Evolutionary conservation across 2,329 filamentous ascomycete genomes (phyloP).

Genomic region (Coniosporium tulheliwenetii): DNA sequence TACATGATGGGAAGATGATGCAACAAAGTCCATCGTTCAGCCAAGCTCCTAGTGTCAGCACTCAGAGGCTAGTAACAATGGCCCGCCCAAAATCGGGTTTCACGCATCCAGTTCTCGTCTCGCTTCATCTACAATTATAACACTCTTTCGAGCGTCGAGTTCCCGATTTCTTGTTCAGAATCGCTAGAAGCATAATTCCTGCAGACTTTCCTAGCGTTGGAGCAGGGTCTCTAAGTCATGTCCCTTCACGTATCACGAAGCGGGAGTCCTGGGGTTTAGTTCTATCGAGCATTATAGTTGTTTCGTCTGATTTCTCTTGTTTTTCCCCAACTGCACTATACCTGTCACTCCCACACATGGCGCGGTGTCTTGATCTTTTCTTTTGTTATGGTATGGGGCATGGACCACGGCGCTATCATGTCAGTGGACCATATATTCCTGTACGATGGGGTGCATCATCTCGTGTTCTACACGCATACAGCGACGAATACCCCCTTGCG

Average conservation of each 20-base stretch:
- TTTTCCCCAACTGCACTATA: too few relatives aligned
- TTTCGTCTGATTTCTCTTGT: neutral
- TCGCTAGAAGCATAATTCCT: too few relatives aligned
- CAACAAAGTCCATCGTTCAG: neutral
- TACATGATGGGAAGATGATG: slow-evolving; percentile 4
- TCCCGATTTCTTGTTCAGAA: neutral
- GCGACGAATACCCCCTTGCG: neutral
- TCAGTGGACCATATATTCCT: neutral
- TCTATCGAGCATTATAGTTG: neutral
- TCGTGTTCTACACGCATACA: neutral
- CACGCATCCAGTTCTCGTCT: too few relatives aligned
- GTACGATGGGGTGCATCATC: neutral
- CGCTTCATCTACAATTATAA: too few relatives aligned
- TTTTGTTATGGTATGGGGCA: neutral
- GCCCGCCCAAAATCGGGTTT: too few relatives aligned
- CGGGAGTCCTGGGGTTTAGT: too few relatives aligned
- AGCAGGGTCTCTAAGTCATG: neutral
- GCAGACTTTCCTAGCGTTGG: too few relatives aligned
- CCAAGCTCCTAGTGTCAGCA: neutral
- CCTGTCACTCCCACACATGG: neutral
- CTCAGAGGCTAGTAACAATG: neutral
- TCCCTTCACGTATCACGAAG: neutral
- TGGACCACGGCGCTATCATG: neutral
- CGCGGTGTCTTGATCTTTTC: neutral
- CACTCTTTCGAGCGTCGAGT: neutral